Conservation (phyloP, 768 basidiomycete genomes). For the Suillus ampliporus region DNA sequence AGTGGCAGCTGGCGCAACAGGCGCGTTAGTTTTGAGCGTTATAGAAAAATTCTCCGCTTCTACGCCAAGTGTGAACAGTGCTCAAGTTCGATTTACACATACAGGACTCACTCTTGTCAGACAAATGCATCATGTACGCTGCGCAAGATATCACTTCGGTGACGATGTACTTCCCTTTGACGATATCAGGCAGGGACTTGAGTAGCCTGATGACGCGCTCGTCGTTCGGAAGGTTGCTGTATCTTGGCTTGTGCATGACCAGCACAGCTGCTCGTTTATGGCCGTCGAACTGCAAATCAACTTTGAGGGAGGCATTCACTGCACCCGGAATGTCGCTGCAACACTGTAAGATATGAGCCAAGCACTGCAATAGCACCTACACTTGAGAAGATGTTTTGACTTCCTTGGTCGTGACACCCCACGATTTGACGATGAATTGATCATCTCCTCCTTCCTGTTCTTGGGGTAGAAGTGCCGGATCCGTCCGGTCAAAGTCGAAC, state of each 20-base stretch:
- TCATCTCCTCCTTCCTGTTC: slow-evolving; percentile 23
- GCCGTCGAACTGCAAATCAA: slow-evolving; percentile 39
- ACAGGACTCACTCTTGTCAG: slow-evolving; percentile 26
- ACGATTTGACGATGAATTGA: slow-evolving; percentile 28
- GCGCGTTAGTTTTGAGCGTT: slow-evolving; percentile 19
- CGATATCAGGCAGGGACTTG: neutral
- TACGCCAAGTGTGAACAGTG: slow-evolving; percentile 5
- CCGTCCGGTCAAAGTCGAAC: neutral
- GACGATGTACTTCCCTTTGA: slow-evolving; percentile 40
- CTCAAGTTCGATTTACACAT: neutral
- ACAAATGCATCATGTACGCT: slow-evolving; percentile 40
- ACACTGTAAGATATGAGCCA: neutral
- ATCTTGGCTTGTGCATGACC: slow-evolving; percentile 38
- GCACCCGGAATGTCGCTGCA: slow-evolving; percentile 23
- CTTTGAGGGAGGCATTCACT: slow-evolving; percentile 35
- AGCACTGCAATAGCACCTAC: slow-evolving; percentile 22
- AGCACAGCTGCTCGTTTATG: slow-evolving; percentile 39
- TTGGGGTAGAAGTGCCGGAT: slow-evolving; percentile 20
- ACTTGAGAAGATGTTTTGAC: slow-evolving; percentile 15
- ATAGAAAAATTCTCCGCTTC: slow-evolving; percentile 30
- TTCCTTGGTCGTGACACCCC: slow-evolving; percentile 23
- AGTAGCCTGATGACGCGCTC: neutral
- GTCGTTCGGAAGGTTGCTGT: slow-evolving; percentile 18
- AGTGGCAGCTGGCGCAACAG: slow-evolving; percentile 11
- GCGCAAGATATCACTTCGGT: slow-evolving; percentile 37